Evolutionary conservation across 129 eudicot genomes (phyloP).

Genomic region (Centrapalus pauciflorus): DNA sequence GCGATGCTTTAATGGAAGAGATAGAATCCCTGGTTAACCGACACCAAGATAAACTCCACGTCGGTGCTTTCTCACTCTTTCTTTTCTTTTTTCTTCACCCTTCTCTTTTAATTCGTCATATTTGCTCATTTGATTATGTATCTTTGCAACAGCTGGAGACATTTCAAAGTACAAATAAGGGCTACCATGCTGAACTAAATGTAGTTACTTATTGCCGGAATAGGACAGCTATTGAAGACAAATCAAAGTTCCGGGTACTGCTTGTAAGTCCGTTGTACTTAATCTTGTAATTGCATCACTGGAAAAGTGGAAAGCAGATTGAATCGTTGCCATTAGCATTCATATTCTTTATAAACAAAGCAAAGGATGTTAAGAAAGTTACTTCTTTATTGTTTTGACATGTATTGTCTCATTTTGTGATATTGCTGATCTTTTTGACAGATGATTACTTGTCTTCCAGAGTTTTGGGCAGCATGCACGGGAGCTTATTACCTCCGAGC

Average conservation of each 20-base stretch:
- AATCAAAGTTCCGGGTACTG: conserved; percentile 73
- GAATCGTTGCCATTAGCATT: conserved; percentile 5
- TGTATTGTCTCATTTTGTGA: conserved; percentile 77
- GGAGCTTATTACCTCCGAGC: conserved; percentile 97
- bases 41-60: conserved; percentile 72
- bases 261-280: conserved; percentile 53
- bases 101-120: not conserved
- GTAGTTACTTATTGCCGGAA: conserved; percentile 80
- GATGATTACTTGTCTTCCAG: conserved; percentile 99
- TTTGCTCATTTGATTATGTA: conserved; percentile 11
- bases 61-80: conserved; percentile 24
- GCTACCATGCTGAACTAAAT: conserved; percentile 67
- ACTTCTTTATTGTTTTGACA: conserved; percentile 21
- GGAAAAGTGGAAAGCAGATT: conserved; percentile 8
- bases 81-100: not conserved
- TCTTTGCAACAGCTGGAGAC: conserved; percentile 61
- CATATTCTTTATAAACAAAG: conserved; percentile 4
- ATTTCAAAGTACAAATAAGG: conserved; percentile 54
- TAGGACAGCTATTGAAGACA: conserved; percentile 63
- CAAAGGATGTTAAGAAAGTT: conserved; percentile 16
- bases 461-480: conserved; percentile 99
- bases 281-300: conserved; percentile 22
- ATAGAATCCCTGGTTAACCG: conserved; percentile 76
- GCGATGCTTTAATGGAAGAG: conserved; percentile 86
- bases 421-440: conserved; percentile 94